A percentile compares a stretch with the other conserved stretches of the same genome.
phyloP scores from a whole-genome alignment of 83 land plant genomes.

The Thuja plicata region DNA sequence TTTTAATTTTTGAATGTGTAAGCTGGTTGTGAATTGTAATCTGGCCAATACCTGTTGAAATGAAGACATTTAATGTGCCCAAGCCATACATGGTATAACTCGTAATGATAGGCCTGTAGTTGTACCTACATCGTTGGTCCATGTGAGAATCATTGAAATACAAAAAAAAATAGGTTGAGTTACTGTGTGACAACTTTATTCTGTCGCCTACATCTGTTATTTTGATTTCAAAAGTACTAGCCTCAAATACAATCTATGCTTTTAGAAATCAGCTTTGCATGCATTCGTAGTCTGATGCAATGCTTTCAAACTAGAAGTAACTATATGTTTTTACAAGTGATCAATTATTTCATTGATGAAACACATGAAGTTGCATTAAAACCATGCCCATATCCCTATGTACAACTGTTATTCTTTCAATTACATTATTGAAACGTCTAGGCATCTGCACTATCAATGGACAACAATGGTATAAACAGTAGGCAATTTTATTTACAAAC shows the following conservation, averaged over 20 bases:
- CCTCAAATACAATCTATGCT: background rate
- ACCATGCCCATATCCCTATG: too few species aligned
- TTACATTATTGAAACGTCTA: too few species aligned
- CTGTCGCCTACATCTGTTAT: background rate
- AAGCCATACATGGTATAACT: background rate
- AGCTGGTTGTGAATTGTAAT: background rate
- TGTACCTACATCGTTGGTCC: background rate
- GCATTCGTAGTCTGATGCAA: background rate
- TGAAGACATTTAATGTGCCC: background rate
- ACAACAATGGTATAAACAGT: too few species aligned
- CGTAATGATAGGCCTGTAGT: background rate
- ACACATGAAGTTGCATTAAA: too few species aligned
- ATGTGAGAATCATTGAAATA: background rate
- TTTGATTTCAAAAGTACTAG: background rate
- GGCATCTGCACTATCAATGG: too few species aligned
- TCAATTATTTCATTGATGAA: too few species aligned
- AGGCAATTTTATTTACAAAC: too few species aligned
- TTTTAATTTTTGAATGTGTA: background rate
- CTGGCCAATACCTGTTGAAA: background rate
- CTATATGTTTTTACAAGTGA: too few species aligned
- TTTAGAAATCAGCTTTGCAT: background rate
- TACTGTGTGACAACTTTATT: background rate
- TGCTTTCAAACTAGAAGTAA: too few species aligned
- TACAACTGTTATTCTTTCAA: too few species aligned
- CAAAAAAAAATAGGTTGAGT: background rate